Evolutionary conservation across 2,329 filamentous ascomycete genomes (phyloP), one percentile per base, ranked within the genome.

Genomic region (Xylaria sp.): DNA sequence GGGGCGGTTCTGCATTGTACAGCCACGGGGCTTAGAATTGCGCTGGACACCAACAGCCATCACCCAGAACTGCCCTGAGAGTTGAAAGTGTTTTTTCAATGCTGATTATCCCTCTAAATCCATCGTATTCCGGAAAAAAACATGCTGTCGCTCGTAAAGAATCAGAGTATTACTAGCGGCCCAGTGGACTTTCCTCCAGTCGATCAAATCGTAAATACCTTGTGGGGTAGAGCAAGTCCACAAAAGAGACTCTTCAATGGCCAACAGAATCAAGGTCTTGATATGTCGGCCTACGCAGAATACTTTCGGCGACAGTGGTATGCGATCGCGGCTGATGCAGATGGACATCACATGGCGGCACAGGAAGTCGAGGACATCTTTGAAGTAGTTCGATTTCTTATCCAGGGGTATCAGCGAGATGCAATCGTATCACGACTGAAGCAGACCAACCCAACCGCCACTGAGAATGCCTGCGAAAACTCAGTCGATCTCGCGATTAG

Each of bases 301-400:
- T 70, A 65, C 50, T 65, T 67, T 28, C 61, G n/a, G 28, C 60
- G 46, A 28, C 64, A 65, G 25, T 70, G 65, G 67, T 32, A 58
- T 52, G 25, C 55, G 1, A 61, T 59, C 34, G 57, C 43, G 36
- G n/a, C 65, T 2, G 60, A 61, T 56, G 65, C 61, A 1, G 65
- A 53, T 34, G 65, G 65, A 18, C 61, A 32, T 6, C 25, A 68
- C 25, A 48, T 65, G 20, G 43, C 58, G 20, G 30, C 28, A n/a
- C 41, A 46, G 18, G 30, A 48, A 13, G 13, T 62, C 4, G 52
- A 64, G 18, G 60, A 70, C 25, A 50, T 70, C 25, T 58, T 65
- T 12, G 13, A 59, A 18, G 60, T 68, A 15, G 58, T 56, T 23
- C 20, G 18, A 12, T 28, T 18, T 23, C 23, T 70, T 25, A 10